Base-by-base conservation (phyloP, 140 eudicot species). In the Cichorium intybus region DNA sequence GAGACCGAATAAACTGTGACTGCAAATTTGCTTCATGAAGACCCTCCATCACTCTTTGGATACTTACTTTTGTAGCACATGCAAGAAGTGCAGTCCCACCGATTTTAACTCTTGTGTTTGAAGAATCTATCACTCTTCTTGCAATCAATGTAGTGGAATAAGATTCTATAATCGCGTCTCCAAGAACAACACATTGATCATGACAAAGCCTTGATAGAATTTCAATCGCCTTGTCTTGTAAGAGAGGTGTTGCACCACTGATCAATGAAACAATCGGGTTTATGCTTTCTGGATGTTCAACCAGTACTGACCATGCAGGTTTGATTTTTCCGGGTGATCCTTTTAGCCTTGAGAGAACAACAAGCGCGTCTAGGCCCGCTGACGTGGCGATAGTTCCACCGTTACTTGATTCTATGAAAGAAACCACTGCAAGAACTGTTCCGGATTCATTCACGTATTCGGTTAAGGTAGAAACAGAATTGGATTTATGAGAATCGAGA, bases 81-180 rank as follows among this genome's bases (percentile, higher is more conserved):
- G 77, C 75, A 55, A 94, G 90, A 69, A 94, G 95, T 26, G 99
- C 90, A 17, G 91, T 75, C 72, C 99, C 99, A 54, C 99, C 99
- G 59, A 94, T 79, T 70, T 79, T 84, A 54, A 86, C 85, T 62
- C 66, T 79, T 62, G 86, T 41, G 56, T 82, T 80, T 46, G 82
- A 55, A 34, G 97, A 89, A 73, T 80, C 77, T 20, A 89, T 75
- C 23, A 94, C 86, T 76, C 99, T 86, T 78, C 80, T 80, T 35
- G 97, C 85, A 78, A 94, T 80, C 10, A 88, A 80, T 47, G 86
- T 73, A 52, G 79, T 86, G 80, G 91, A 89, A 17, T 66, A 50
- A 57, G 95, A 80, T 78, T 79, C 18, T 24, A 79, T 75, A 57
- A 94, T 76, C 17, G 86, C 71, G 16, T 77, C 80, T 37, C 99